These are phyloP conservation scores for Triticum aestivum DNA, from an alignment of 176 grass and related monocot genomes.

Conservation along the genomic window IWGSC_CS_RefSeq_v2.1 NC_057811.1:368022015-368022514, in stretches of 20 bases:
- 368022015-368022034: slow-evolving; percentile 53
- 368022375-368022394: slow-evolving; percentile 85
- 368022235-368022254: slow-evolving; percentile 65
- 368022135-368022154: slow-evolving; percentile 89
- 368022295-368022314: slow-evolving; percentile 79
- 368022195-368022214: not conserved
- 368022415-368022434: not conserved
- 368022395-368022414: slow-evolving; percentile 61
- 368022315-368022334: slow-evolving; percentile 87
- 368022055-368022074: slow-evolving; percentile 73
- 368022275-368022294: slow-evolving; percentile 86
- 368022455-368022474: slow-evolving; percentile 20
- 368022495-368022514: slow-evolving; percentile 95
- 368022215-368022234: not conserved
- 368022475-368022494: slow-evolving; percentile 88
- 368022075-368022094: slow-evolving; percentile 63
- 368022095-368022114: slow-evolving; percentile 69
- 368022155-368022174: slow-evolving; percentile 43
- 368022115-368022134: slow-evolving; percentile 97
- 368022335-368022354: slow-evolving; percentile 68
- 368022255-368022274: slow-evolving; percentile 69
- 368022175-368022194: slow-evolving; percentile 7
- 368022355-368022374: slow-evolving; percentile 94
- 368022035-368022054: slow-evolving; percentile 62
- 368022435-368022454: slow-evolving; percentile 22